Base-by-base conservation (phyloP, 1,139 yeast species). In the Magnusiomyces paraingens region DNA sequence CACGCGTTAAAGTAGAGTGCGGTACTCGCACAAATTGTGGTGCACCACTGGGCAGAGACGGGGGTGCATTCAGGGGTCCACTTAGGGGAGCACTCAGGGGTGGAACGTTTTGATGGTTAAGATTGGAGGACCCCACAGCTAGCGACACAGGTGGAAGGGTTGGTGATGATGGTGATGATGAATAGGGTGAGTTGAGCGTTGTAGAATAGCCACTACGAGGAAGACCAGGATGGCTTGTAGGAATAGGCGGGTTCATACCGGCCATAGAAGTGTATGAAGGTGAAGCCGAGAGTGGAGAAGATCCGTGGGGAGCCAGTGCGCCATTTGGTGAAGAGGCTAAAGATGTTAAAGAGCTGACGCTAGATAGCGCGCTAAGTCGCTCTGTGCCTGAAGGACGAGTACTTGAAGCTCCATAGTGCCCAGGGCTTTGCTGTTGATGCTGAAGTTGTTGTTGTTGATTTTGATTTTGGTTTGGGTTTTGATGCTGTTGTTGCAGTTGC, bases 131-230 rank as follows among this genome's bases (percentile, higher is more conserved):
- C 6, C 45, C 11, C 35, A 49, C 47, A n/a, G 48, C 38, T 15
- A 44, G 38, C 2, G 55, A 39, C 41, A 41, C 35, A 10, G 52
- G 49, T 10, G 55, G 50, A 43, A 60, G 50, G 11, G 58, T 55
- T 2, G 62, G 62, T 8, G 62, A 60, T 4, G 60, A 55, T 3
- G 62, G 62, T 10, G 57, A 53, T 14, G 62, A 60, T 15, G 54
- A 52, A 44, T 59, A 59, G 2, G 62, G 62, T 11, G 60, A 54
- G 26, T 50, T 53, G 15, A 54, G 47, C 2, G 61, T 57, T 14
- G 56, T 50, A 8, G 61, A 54, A 49, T 57, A 58, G 38, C 59
- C 61, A 26, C 55, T 54, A 29, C 55, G 40, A 38, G 53, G 36
- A 40, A 32, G 21, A 26, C 32, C 32, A 5, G 52, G 55, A 18